Evolutionary conservation across 441 rosid species (phyloP).

Genomic region (Sinapis alba): DNA sequence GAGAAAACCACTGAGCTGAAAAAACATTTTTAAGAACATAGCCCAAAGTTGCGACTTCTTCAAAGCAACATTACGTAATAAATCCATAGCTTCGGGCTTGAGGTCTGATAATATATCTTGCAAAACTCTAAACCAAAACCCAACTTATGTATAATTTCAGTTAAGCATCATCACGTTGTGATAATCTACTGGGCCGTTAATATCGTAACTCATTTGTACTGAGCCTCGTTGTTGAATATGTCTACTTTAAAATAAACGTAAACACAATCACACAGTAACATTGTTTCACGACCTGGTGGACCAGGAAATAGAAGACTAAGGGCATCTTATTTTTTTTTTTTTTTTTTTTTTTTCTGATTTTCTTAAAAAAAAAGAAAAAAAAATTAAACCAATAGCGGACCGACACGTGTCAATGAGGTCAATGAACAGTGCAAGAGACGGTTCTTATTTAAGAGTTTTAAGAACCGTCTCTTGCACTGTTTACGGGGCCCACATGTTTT

Average conservation of each 20-base stretch:
- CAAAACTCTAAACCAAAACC: background rate
- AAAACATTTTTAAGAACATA: background rate
- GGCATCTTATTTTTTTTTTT: too few relatives aligned
- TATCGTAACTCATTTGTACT: background rate
- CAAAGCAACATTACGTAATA: background rate
- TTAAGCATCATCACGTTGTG: background rate
- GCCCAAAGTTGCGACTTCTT: background rate
- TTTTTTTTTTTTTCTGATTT: too few relatives aligned
- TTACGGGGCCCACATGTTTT: too few relatives aligned
- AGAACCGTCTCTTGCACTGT: too few relatives aligned
- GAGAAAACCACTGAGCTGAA: background rate
- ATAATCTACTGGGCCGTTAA: background rate
- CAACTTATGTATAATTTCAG: background rate
- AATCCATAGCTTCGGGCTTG: background rate
- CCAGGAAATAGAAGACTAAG: background rate
- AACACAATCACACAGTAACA: too few relatives aligned
- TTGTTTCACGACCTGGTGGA: background rate
- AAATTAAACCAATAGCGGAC: too few relatives aligned
- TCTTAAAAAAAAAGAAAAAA: too few relatives aligned
- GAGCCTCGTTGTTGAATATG: background rate
- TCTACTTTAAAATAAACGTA: background rate
- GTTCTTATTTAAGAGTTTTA: too few relatives aligned
- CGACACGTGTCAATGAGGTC: too few relatives aligned
- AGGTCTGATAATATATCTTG: background rate
- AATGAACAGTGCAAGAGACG: too few relatives aligned